phyloP scores from a whole-genome alignment of 106 monocot species.

The Apostasia ramifera region DNA sequence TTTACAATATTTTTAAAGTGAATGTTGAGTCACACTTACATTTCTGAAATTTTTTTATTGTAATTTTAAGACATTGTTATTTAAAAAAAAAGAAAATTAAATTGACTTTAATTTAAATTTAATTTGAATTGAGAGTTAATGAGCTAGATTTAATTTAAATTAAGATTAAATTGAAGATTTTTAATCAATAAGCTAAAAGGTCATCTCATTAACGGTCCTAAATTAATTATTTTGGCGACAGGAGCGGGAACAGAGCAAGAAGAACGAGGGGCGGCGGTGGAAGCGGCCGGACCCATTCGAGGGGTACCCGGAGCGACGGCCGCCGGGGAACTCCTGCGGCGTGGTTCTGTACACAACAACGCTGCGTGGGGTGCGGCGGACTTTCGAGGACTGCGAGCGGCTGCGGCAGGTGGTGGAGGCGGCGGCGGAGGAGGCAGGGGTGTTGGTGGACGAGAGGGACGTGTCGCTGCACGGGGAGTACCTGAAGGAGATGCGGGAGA shows the following conservation, averaged over 20 bases:
- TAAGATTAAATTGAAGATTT: too few species aligned
- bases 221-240: not conserved
- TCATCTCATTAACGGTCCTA: too few species aligned
- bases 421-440: conserved; percentile 27
- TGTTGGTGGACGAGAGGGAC: conserved; percentile 75
- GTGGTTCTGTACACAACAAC: conserved; percentile 91
- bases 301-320: conserved; percentile 40
- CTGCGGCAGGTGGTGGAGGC: conserved; percentile 50
- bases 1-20: too few species aligned
- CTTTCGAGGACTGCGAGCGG: conserved; percentile 84
- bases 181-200: too few species aligned
- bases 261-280: conserved; percentile 6
- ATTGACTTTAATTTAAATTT: too few species aligned
- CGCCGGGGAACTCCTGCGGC: conserved; percentile 52
- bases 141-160: too few species aligned
- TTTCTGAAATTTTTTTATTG: too few species aligned
- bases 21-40: too few species aligned
- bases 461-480: conserved; percentile 82
- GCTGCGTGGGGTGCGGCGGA: conserved; percentile 71
- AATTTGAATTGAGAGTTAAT: too few species aligned
- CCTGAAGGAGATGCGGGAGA: conserved; percentile 68
- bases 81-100: too few species aligned
- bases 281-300: conserved; percentile 62
- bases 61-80: too few species aligned
- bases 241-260: conserved; percentile 34